Evolutionary conservation across 192 early-diverging fungal species (phyloP).

Genomic region (Backusella australiensis): DNA sequence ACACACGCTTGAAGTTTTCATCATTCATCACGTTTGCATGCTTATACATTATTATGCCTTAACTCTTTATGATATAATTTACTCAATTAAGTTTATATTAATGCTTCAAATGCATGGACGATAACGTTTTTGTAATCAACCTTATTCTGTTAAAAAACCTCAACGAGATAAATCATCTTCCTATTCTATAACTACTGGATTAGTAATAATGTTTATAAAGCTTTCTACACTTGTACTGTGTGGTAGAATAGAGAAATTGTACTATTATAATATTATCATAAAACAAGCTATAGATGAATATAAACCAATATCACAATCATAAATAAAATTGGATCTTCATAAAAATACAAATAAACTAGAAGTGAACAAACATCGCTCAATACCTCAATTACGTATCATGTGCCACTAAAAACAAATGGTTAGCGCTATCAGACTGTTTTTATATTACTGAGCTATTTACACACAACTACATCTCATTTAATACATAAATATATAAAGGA

Average conservation of each 20-base stretch:
- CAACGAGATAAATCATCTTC: no score
- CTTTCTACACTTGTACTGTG: background rate
- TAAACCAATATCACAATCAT: no score
- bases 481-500: background rate
- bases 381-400: background rate
- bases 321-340: background rate
- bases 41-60: background rate
- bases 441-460: background rate
- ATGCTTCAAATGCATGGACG: background rate
- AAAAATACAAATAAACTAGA: background rate
- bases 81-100: background rate
- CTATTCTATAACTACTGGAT: no score
- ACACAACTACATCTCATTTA: background rate
- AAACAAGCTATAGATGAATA: background rate
- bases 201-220: no score
- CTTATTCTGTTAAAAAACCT: no score
- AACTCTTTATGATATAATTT: background rate
- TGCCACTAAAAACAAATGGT: background rate
- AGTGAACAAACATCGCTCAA: background rate
- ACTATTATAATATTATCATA: no score
- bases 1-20: no score
- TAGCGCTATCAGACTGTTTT: background rate
- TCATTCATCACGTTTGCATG: background rate
- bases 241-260: background rate
- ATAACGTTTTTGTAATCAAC: background rate